Evolutionary conservation across 2,329 filamentous ascomycete genomes (phyloP), one percentile per base, ranked within the genome.

Genomic region (Penicillium expansum): DNA sequence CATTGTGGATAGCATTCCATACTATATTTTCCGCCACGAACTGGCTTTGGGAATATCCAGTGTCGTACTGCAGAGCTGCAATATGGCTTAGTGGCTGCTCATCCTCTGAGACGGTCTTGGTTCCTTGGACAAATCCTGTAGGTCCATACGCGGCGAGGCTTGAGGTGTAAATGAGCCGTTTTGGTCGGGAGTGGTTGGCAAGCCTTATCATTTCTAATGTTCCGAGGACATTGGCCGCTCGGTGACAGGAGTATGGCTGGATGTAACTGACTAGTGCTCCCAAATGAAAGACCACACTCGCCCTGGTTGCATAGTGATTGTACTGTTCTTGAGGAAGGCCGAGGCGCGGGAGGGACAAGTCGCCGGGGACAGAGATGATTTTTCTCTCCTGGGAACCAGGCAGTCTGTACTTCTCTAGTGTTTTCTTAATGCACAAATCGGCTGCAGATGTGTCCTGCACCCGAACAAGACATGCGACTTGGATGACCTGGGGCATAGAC

Each of bases 1-100:
- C 62, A 11, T 60, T 62, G 2, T 33, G 30, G 7, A 61, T 61
- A 1, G 61, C 62, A 14, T 62, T 55, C 59, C 59, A 62, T 5
- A 55, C 48, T 8, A 68, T 57, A 6, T 39, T 55, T 35, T 68
- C 66, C 0, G 57, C 62, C 10, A 67, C 66, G 20, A 53, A 56
- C 29, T 68, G 61, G 53, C 63, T 68, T 6, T 55, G 56, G 0
- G 59, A 48, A 24, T 68, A 68, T 13, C 66, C 63, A 2, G 55
- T 54, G 16, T 55, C 50, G 9, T 60, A 37, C 11, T 44, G n/a
- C 14, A 58, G 22, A 14, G 48, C 41, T 1, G 54, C 32, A 7
- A 35, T 42, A 10, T 52, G 54, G 5, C 30, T 16, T 8, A 38
- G 11, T 14, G 60, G 62, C 4, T 42, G 29, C 32, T 55, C 35